Evolutionary conservation across 2,329 filamentous ascomycete species (phyloP).

Genomic region (Aspergillus ruber): DNA sequence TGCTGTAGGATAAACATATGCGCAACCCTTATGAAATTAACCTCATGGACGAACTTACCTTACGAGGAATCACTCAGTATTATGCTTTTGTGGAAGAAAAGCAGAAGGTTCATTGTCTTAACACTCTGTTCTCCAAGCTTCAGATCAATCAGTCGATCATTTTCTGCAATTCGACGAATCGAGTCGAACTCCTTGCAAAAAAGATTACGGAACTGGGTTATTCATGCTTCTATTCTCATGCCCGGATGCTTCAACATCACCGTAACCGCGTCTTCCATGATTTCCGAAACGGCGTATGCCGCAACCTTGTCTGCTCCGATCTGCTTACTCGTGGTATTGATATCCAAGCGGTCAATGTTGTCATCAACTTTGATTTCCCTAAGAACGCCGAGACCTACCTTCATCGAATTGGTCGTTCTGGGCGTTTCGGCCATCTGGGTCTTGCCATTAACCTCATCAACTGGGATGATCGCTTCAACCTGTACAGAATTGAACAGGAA

Average conservation of each 20-base stretch:
- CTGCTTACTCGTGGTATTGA: constrained; percentile 97
- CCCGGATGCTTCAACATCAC: constrained; percentile 93
- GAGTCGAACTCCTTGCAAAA: constrained; percentile 93
- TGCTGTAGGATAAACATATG: constrained; percentile 78
- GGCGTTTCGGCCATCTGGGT: constrained; percentile 93
- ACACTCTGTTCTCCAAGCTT: constrained; percentile 96
- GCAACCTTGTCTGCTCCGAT: constrained; percentile 97
- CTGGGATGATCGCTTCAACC: constrained; percentile 97
- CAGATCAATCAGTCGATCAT: constrained; percentile 99
- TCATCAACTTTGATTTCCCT: constrained; percentile 99
- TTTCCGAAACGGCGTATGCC: constrained; percentile 95
- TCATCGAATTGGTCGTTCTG: constrained; percentile 95
- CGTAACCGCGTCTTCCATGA: constrained; percentile 99
- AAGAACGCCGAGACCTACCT: constrained; percentile 99
- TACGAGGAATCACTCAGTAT: constrained; percentile 97
- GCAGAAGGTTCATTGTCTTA: constrained; percentile 97
- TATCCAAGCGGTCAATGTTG: constrained; percentile 97
- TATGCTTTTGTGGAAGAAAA: constrained; percentile 99
- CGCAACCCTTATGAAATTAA: constrained; percentile 95
- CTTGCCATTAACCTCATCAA: constrained; percentile 98
- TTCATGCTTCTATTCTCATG: constrained; percentile 99
- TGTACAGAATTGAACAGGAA: constrained; percentile 98
- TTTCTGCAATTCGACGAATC: constrained; percentile 99
- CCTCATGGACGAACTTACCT: constrained; percentile 96
- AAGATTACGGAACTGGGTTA: constrained; percentile 99